Base-by-base conservation (phyloP, 768 basidiomycete species). In the Chlorophyllum brunneum region DNA sequence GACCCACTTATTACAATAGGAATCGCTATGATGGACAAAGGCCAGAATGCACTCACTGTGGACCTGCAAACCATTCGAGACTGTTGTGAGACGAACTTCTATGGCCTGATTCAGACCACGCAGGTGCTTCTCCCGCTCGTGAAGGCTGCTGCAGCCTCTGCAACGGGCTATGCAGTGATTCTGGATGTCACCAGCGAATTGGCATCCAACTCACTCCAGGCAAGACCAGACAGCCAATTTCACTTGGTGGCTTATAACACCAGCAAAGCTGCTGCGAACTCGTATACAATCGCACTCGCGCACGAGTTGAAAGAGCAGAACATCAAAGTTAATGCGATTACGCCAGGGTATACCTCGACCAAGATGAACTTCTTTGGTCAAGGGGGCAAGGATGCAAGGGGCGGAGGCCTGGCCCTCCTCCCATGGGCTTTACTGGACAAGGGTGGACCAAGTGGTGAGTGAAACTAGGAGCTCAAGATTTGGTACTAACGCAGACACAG, bases 231-330 rank as follows among this genome's bases (percentile, higher is more conserved):
- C 24, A 58, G 65, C 2, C 11, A 34, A 20, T 54, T 70, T 11
- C 71, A 75, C 58, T 48, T 67, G 18, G 67, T 70, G 23, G 75
- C 75, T 6, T 88, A 87, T 62, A 86, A 86, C 58, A 81, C 85
- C 1, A 83, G 80, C 55, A 88, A 88, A 68, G 85, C 80, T 0
- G 87, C 86, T 6, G 81, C 79, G 0, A 81, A 83, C 40, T 77
- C 78, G 37, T 78, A 87, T 44, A 69, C 75, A 0, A 81, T 80
- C 52, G 79, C 78, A 1, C 68, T 88, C n/a, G 82, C 85, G 1
- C 74, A 79, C 13, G 84, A 86, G 63, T 74, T 86, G 69, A 74
- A 72, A 2, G 58, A 64, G 16, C 69, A 74, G 50, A 64, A 64
- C 18, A 82, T 87, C 56, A 78, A 79, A 53, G 80, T 84, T 38